These are phyloP conservation scores for Globisporangium parvum DNA, from an alignment of 352 stramenopile genomes.

Conservation along the genomic window DNA sequence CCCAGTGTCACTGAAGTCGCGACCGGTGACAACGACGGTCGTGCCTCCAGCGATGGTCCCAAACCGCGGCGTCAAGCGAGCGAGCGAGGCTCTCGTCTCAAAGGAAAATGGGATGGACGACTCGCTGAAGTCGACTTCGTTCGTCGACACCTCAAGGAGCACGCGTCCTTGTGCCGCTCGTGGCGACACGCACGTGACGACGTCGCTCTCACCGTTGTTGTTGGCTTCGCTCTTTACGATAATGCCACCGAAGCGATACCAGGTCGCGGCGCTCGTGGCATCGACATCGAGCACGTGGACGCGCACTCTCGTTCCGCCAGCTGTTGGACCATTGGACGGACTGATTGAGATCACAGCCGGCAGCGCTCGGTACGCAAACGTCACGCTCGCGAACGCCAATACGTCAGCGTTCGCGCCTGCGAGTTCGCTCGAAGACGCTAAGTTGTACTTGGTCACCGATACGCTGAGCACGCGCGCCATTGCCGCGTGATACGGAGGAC, in stretches of 20 bases:
- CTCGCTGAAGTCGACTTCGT: constrained; percentile 39
- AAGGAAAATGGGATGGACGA: constrained; percentile 19
- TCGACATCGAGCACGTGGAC: constrained; percentile 17
- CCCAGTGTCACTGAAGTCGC: constrained; percentile 16
- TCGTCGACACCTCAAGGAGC: constrained; percentile 33
- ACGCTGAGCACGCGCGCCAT: constrained; percentile 21
- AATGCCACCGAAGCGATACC: constrained; percentile 33
- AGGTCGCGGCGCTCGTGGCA: constrained; percentile 6
- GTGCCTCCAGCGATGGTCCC: constrained; percentile 6
- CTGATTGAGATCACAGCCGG: constrained; percentile 18
- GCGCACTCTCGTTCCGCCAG: constrained; percentile 17
- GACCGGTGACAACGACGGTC: constrained; percentile 17
- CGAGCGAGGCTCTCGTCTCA: constrained; percentile 3
- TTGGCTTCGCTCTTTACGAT: constrained; percentile 16
- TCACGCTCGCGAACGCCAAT: constrained; percentile 4
- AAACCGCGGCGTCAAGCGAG: constrained; percentile 9
- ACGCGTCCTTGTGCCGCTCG: constrained; percentile 11
- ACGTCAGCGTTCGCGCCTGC: neutral
- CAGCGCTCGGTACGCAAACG: constrained; percentile 31
- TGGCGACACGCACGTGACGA: constrained; percentile 19
- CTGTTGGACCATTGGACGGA: constrained; percentile 14
- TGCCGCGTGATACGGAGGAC: constrained; percentile 15
- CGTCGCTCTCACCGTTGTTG: neutral
- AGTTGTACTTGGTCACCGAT: constrained; percentile 15
- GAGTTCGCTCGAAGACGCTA: neutral